A percentile compares a stretch with the other conserved stretches of the same genome.
Conservation (phyloP, 179 eudicot genomes). For the Heliamphora pulchella region DNA sequence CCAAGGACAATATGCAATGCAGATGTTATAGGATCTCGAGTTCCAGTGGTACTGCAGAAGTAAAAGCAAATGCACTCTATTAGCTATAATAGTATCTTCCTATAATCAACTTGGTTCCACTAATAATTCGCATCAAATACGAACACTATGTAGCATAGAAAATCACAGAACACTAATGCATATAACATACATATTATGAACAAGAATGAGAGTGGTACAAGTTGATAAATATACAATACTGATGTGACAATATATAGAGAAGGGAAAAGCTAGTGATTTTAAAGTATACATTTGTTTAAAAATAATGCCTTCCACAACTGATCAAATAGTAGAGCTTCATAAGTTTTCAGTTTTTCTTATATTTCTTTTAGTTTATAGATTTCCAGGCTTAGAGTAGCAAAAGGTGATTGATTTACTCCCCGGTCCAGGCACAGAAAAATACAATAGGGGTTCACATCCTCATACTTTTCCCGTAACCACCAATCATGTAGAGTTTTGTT, state of each 20-base stretch:
- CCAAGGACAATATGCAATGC: slow-evolving; percentile 95
- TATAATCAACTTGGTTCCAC: neutral
- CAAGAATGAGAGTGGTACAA: neutral
- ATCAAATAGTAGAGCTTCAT: neutral
- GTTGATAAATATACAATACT: neutral
- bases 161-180: neutral
- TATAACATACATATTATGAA: neutral
- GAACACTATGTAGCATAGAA: neutral
- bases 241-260: no score
- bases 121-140: neutral
- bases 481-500: neutral
- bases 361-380: neutral
- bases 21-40: slow-evolving; percentile 85
- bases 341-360: neutral
- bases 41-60: slow-evolving; percentile 86
- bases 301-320: neutral
- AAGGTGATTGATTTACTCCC: slow-evolving; percentile 1
- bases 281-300: neutral
- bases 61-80: slow-evolving; percentile 2
- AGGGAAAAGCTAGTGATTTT: neutral
- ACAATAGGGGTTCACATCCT: neutral
- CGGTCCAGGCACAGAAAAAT: neutral
- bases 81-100: neutral
- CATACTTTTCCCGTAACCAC: no score
- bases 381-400: neutral